Evolutionary conservation across 805 yeast genomes (phyloP).

Genomic region (Zygotorulaspora sp.): DNA sequence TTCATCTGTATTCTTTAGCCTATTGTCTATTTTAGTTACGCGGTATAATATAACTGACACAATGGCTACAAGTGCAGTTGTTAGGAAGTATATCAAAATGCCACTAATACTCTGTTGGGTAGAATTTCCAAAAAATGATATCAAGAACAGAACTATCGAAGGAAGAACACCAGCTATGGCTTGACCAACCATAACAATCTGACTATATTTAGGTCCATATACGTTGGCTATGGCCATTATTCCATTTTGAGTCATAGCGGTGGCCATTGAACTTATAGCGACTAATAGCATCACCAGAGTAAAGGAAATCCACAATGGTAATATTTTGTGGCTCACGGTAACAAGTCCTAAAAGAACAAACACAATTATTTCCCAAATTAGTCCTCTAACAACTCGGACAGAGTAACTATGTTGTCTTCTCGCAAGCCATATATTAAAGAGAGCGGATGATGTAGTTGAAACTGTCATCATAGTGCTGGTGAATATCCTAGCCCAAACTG

Average conservation of each 20-base stretch:
- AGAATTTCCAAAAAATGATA: slow-evolving; percentile 48
- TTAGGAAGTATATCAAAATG: slow-evolving; percentile 37
- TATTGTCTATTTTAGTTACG: slow-evolving; percentile 22
- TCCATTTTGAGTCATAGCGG: slow-evolving; percentile 85
- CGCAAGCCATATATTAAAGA: slow-evolving; percentile 57
- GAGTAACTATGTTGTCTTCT: slow-evolving; percentile 56
- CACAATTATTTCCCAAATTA: slow-evolving; percentile 49
- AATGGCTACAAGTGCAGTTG: slow-evolving; percentile 29
- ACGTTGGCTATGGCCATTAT: slow-evolving; percentile 81
- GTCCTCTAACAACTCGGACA: slow-evolving; percentile 56
- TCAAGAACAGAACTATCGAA: slow-evolving; percentile 47
- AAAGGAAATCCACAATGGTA: slow-evolving; percentile 35
- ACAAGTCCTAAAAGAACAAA: slow-evolving; percentile 52
- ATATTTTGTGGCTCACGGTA: slow-evolving; percentile 17
- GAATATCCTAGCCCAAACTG: slow-evolving; percentile 52
- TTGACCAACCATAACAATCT: slow-evolving; percentile 91
- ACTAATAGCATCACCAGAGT: slow-evolving; percentile 57
- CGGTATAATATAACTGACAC: slow-evolving; percentile 25
- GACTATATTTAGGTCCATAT: slow-evolving; percentile 71
- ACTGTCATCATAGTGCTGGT: slow-evolving; percentile 86
- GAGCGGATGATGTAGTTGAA: slow-evolving; percentile 64
- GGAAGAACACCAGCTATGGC: slow-evolving; percentile 94
- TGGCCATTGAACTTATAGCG: slow-evolving; percentile 62
- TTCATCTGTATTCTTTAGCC: slow-evolving; percentile 7
- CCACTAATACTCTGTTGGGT: slow-evolving; percentile 21